A percentile compares a stretch with the other conserved stretches of the same genome.
These are phyloP conservation scores for Centella asiatica DNA, from an alignment of 129 eudicot genomes.

Conservation along the genomic window DNA sequence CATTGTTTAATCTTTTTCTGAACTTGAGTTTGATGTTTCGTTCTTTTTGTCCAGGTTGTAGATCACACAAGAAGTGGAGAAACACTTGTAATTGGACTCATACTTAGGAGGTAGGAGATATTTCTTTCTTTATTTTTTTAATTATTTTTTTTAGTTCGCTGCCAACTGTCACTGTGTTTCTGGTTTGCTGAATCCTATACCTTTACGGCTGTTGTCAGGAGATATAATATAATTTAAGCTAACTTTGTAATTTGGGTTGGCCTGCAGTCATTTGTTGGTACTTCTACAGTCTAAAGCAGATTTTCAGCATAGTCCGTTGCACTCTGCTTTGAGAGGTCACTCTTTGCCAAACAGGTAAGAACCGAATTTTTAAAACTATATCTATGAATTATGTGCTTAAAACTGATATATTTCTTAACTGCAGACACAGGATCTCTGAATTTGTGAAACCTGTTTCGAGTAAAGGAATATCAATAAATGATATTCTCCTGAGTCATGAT, in stretches of 20 bases:
- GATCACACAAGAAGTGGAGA: conserved; percentile 88
- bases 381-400: conserved; percentile 3
- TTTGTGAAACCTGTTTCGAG: conserved; percentile 97
- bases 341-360: conserved; percentile 74
- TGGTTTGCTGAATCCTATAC: too few species aligned
- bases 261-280: conserved; percentile 81
- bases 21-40: not conserved
- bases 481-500: conserved; percentile 71
- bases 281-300: conserved; percentile 89
- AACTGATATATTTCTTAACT: conserved; percentile 3
- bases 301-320: conserved; percentile 92
- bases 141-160: too few species aligned
- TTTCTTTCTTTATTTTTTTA: conserved; percentile 8
- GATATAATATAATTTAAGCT: not conserved
- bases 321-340: conserved; percentile 67
- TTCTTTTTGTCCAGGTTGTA: conserved; percentile 52
- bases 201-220: too few species aligned
- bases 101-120: conserved; percentile 62
- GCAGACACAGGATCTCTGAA: conserved; percentile 86
- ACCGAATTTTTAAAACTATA: conserved; percentile 2
- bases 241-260: conserved; percentile 8
- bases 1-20: not conserved
- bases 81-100: conserved; percentile 83
- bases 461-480: conserved; percentile 72
- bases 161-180: conserved; percentile 4